phyloP scores from a whole-genome alignment of 257 asterid genomes.

The Anisodus acutangulus region DNA sequence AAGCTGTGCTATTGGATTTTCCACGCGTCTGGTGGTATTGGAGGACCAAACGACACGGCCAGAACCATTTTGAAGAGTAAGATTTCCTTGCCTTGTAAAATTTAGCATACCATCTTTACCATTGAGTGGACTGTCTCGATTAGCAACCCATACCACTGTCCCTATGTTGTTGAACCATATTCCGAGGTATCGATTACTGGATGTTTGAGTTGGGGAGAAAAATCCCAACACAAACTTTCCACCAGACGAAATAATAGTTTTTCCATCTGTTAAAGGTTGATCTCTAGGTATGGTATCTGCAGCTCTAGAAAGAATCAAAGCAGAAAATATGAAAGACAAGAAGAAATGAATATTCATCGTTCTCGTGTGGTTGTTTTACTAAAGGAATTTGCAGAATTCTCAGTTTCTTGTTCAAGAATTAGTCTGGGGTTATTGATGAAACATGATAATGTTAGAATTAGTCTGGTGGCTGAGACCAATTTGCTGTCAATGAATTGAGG shows the following conservation, averaged over 20 bases:
- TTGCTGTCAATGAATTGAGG: background rate
- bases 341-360: background rate
- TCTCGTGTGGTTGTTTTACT: background rate
- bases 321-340: background rate
- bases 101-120: conserved; percentile 36
- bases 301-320: conserved; percentile 22
- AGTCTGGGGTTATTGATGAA: too few relatives aligned
- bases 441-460: too few relatives aligned
- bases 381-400: too few relatives aligned
- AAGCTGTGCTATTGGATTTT: conserved; percentile 40
- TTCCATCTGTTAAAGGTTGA: conserved; percentile 38
- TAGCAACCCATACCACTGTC: conserved; percentile 50
- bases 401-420: too few relatives aligned
- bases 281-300: conserved; percentile 30
- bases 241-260: conserved; percentile 39
- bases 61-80: conserved; percentile 27
- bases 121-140: conserved; percentile 37
- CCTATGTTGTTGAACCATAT: conserved; percentile 46
- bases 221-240: conserved; percentile 46
- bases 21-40: conserved; percentile 26
- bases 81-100: conserved; percentile 35
- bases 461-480: background rate
- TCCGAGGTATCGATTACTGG: conserved; percentile 40
- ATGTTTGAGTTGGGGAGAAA: conserved; percentile 32
- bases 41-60: conserved; percentile 43